Conservation (phyloP, 2,329 filamentous ascomycete genomes). For the Apiospora hydei region DNA sequence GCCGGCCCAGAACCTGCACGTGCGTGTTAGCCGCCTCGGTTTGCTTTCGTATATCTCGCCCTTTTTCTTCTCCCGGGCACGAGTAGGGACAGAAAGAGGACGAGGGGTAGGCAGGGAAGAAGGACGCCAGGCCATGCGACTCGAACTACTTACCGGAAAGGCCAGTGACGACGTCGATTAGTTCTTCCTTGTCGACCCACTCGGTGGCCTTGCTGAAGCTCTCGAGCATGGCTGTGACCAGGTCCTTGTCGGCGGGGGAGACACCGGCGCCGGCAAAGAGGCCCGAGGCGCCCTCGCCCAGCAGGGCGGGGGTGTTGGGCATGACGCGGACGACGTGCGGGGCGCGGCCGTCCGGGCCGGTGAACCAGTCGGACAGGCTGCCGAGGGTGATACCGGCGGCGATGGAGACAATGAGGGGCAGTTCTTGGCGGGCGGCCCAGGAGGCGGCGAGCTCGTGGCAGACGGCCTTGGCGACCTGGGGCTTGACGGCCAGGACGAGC, state of each 20-base stretch:
- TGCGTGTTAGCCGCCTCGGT: slow-evolving; percentile 31
- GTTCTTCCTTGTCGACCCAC: slow-evolving; percentile 58
- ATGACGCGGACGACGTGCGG: slow-evolving; percentile 59
- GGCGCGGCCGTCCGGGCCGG: slow-evolving; percentile 45
- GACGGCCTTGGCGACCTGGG: slow-evolving; percentile 55
- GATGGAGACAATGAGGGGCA: slow-evolving; percentile 57
- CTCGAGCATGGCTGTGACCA: slow-evolving; percentile 50
- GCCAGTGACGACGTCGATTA: slow-evolving; percentile 58
- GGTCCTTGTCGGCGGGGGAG: slow-evolving; percentile 49
- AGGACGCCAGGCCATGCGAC: neutral
- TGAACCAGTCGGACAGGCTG: slow-evolving; percentile 52
- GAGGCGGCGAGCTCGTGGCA: slow-evolving; percentile 54
- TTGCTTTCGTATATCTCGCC: neutral
- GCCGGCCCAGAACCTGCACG: slow-evolving; percentile 54
- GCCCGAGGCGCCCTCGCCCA: slow-evolving; percentile 58
- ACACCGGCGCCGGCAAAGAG: slow-evolving; percentile 54
- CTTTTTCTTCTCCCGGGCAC: neutral
- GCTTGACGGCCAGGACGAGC: slow-evolving; percentile 59
- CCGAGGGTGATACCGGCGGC: slow-evolving; percentile 56
- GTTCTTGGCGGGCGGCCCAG: slow-evolving; percentile 39
- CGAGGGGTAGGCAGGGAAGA: neutral
- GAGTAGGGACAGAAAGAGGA: neutral
- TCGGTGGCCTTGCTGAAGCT: slow-evolving; percentile 57
- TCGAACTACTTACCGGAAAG: slow-evolving; percentile 50
- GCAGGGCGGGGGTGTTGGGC: slow-evolving; percentile 60